Evolutionary conservation across 257 asterid genomes (phyloP).

Genomic region (Marsdenia floribunda): DNA sequence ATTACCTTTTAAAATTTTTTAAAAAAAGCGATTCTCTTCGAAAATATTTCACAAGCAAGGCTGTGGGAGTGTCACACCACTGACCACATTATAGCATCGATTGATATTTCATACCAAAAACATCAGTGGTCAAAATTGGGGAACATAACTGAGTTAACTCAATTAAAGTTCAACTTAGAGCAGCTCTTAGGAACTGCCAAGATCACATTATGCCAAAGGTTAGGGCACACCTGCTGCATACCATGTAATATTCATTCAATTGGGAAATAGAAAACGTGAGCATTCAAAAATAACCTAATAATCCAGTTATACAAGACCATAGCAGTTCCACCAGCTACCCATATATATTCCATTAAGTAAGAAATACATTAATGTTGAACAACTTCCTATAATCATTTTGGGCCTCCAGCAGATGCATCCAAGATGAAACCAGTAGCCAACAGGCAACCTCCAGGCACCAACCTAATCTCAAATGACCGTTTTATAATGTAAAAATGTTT

Average conservation of each 20-base stretch:
- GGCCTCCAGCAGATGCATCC: neutral
- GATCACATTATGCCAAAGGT: neutral
- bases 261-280: neutral
- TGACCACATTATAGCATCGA: too few species aligned
- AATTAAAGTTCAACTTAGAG: too few species aligned
- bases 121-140: too few species aligned
- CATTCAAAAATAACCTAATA: neutral
- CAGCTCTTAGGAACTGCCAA: too few species aligned
- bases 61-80: too few species aligned
- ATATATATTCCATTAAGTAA: neutral
- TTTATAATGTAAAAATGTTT: neutral
- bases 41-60: too few species aligned
- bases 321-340: neutral
- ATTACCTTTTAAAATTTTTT: too few species aligned
- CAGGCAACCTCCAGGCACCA: conserved; percentile 21
- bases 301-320: neutral
- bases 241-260: too few species aligned
- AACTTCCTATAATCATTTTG: neutral
- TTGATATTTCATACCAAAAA: too few species aligned
- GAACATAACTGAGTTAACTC: too few species aligned
- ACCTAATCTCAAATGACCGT: conserved; percentile 18
- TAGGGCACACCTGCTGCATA: neutral
- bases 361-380: conserved; percentile 9
- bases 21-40: too few species aligned
- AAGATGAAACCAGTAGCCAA: conserved; percentile 1